phyloP scores from a whole-genome alignment of 768 basidiomycete genomes.

The Chalciporus piperatus region DNA sequence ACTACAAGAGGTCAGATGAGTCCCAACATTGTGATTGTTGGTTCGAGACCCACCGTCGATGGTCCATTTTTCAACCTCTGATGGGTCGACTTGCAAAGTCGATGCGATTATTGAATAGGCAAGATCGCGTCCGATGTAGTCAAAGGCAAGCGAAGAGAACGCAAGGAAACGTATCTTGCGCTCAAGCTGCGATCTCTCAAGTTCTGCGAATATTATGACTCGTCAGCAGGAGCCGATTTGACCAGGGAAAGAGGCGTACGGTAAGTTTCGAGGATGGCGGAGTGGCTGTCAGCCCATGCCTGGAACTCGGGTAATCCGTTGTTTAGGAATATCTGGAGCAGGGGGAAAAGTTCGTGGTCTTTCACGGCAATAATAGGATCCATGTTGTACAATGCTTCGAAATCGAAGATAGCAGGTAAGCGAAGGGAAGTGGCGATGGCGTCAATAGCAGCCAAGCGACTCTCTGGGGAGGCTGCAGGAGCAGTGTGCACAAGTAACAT shows the following conservation, averaged over 20 bases:
- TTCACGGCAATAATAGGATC: conserved; percentile 65
- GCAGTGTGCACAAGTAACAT: conserved; percentile 61
- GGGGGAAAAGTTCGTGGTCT: conserved; percentile 67
- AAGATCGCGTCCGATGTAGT: conserved; percentile 71
- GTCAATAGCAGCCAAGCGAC: conserved; percentile 54
- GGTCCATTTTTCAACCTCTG: conserved; percentile 81
- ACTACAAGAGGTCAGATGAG: conserved; percentile 39
- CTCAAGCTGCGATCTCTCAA: conserved; percentile 60
- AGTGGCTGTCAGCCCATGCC: conserved; percentile 55
- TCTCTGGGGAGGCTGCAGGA: conserved; percentile 49
- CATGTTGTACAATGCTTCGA: conserved; percentile 76
- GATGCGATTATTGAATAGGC: conserved; percentile 68
- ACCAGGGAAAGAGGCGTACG: conserved; percentile 38
- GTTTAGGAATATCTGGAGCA: conserved; percentile 74
- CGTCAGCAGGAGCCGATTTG: background rate
- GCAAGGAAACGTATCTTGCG: conserved; percentile 78
- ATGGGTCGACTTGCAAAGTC: conserved; percentile 57
- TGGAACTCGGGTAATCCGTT: conserved; percentile 60
- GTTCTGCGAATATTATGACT: conserved; percentile 35
- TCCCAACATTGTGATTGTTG: background rate
- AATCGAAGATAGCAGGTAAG: conserved; percentile 69
- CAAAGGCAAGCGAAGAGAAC: conserved; percentile 73
- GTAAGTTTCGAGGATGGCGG: conserved; percentile 50
- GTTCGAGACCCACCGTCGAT: conserved; percentile 68
- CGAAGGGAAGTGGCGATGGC: conserved; percentile 64